phyloP scores from a whole-genome alignment of 1,284 basidiomycete genomes.

The Neolentinus lepideus region DNA sequence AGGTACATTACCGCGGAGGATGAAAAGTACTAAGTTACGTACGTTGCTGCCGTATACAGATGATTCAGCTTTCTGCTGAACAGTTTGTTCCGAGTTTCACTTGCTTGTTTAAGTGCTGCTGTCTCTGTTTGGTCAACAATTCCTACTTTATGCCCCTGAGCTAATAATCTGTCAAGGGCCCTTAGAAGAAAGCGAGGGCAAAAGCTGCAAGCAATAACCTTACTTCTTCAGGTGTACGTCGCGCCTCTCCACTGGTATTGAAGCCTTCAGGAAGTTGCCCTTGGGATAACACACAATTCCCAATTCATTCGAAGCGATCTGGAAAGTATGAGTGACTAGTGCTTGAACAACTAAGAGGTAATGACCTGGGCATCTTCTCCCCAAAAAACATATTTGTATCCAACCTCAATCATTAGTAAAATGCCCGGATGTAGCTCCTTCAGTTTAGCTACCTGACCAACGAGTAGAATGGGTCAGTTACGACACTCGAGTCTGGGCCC shows the following conservation, averaged over 20 bases:
- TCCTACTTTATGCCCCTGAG: constrained; percentile 85
- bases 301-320: constrained; percentile 77
- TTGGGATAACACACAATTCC: constrained; percentile 76
- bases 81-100: constrained; percentile 76
- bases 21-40: constrained; percentile 15
- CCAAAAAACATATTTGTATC: constrained; percentile 87
- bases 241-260: constrained; percentile 76
- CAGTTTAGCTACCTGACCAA: constrained; percentile 50
- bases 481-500: not conserved
- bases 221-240: constrained; percentile 88
- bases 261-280: constrained; percentile 79
- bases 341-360: not conserved
- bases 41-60: constrained; percentile 88
- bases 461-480: not conserved
- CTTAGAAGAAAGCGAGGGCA: too few species aligned
- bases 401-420: constrained; percentile 81
- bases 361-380: constrained; percentile 81
- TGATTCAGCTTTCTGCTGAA: constrained; percentile 81
- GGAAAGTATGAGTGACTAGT: constrained; percentile 3
- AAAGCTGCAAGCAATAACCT: too few species aligned
- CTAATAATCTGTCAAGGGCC: constrained; percentile 81
- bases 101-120: constrained; percentile 88
- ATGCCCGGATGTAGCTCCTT: constrained; percentile 72
- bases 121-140: constrained; percentile 93
- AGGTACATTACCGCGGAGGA: too few species aligned